Evolutionary conservation across 2,329 filamentous ascomycete genomes (phyloP).

Genomic region (Verticillium dahliae): DNA sequence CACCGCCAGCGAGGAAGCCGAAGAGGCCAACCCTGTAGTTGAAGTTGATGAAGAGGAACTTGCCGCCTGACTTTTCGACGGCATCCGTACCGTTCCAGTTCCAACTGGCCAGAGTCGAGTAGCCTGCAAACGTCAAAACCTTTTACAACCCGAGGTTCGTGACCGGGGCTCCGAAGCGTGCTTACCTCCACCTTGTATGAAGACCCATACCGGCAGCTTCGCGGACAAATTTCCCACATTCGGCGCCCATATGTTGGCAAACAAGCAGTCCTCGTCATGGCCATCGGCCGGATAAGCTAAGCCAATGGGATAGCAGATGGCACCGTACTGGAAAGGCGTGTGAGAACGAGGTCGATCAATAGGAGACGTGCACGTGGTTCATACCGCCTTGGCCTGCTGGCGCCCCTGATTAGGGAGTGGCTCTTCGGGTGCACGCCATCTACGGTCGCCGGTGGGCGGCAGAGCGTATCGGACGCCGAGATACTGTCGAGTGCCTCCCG

Average conservation of each 20-base stretch:
- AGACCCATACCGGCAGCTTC: constrained; percentile 59
- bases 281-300: constrained; percentile 19
- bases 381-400: constrained; percentile 28
- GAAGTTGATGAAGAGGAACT: constrained; percentile 52
- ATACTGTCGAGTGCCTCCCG: constrained; percentile 35
- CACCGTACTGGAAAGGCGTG: constrained; percentile 28
- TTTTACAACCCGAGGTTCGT: not conserved
- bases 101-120: constrained; percentile 38
- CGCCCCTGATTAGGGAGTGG: constrained; percentile 25
- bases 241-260: constrained; percentile 59
- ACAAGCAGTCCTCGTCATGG: constrained; percentile 60
- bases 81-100: constrained; percentile 45
- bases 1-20: constrained; percentile 55
- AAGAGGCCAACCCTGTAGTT: constrained; percentile 58
- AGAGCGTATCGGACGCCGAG: constrained; percentile 45
- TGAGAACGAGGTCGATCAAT: not conserved
- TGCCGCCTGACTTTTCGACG: constrained; percentile 33
- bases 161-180: not conserved
- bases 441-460: constrained; percentile 40
- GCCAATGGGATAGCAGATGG: constrained; percentile 35
- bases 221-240: constrained; percentile 40
- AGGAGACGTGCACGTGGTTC: constrained; percentile 1
- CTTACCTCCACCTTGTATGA: constrained; percentile 44
- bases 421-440: constrained; percentile 42
- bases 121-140: constrained; percentile 24